phyloP scores from a whole-genome alignment of 768 basidiomycete species.

The Naganishia antarctica region DNA sequence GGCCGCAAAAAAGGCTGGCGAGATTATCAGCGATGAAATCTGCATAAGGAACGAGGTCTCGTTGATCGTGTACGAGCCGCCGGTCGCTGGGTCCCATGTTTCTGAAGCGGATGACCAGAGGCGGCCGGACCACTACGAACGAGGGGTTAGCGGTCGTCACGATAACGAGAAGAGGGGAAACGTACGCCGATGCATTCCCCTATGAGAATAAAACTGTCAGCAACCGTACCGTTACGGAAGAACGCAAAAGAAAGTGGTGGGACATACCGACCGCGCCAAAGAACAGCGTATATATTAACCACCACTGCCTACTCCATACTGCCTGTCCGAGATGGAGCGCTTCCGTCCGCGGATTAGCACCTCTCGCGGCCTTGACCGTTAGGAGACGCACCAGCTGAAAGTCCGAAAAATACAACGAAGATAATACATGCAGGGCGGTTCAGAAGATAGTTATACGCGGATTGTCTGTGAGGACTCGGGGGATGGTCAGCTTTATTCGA shows the following conservation, averaged over 20 bases:
- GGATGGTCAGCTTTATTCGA: too few relatives aligned
- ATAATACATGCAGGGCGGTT: background rate
- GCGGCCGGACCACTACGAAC: constrained; percentile 13
- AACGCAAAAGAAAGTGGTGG: background rate
- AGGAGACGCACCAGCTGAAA: background rate
- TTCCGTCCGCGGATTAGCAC: too few relatives aligned
- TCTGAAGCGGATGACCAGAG: constrained; percentile 3
- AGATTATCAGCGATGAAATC: constrained; percentile 57
- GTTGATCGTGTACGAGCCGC: constrained; percentile 8
- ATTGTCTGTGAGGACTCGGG: background rate
- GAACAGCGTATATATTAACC: constrained; percentile 31
- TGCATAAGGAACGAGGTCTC: constrained; percentile 33
- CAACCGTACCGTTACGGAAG: background rate
- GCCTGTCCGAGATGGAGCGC: constrained; percentile 11
- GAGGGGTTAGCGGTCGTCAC: too few relatives aligned
- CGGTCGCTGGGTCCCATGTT: constrained; percentile 11
- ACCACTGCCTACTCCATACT: constrained; percentile 22
- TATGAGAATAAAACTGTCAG: background rate
- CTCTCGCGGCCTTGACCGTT: too few relatives aligned
- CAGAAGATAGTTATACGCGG: constrained; percentile 13
- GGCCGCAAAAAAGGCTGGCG: constrained; percentile 57
- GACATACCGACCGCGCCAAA: constrained; percentile 10
- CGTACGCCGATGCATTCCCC: constrained; percentile 24
- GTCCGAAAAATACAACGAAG: background rate
- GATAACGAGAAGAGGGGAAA: background rate